Evolutionary conservation across 306 rosid species (phyloP), one percentile per base, ranked within the genome.

Genomic region (Sphenostylis stenocarpa): DNA sequence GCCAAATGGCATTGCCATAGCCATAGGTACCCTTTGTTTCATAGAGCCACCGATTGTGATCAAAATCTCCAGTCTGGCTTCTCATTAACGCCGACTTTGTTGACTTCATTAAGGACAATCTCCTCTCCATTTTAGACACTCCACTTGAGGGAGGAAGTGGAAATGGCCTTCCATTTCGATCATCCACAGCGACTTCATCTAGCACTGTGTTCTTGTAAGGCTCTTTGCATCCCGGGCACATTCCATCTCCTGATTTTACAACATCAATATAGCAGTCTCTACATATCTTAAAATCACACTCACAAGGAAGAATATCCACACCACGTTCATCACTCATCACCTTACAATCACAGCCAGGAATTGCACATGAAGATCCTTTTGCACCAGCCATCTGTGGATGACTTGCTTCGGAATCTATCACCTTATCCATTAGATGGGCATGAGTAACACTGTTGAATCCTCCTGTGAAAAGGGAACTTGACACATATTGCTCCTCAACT

Each of bases 371-470:
- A 60, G 97, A 92, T 14, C 97, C 98, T 82, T 89, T 94, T 19
- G 91, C 86, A 61, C 98, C 98, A 0, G 98, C 97, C 98, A 94
- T 92, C 87, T 94, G 98, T 7, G 97, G 97, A 84, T 94, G 98
- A 81, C 68, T 90, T 75, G 87, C 85, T 82, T 94, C 96, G 12
- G 98, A 90, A 38, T 94, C 98, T 21, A 67, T 92, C 70, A 94
- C 98, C 78, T 94, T 94, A 81, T 94, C 97, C 98, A 92, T 94
- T 33, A 94, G 87, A 85, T 94, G 98, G 15, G 97, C 97, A 36
- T 94, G 70, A 0, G 97, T 92, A 10, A 86, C 92, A 44, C 95
- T 91, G 64, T 94, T 94, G 86, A 90, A 94, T 16, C 98, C 98
- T 13, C 98, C 98, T 0, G 98, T 91, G 84, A 94, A 94, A 39